Conservation (phyloP, 2,329 filamentous ascomycete genomes). For the Arthrobotrys conoides region DNA sequence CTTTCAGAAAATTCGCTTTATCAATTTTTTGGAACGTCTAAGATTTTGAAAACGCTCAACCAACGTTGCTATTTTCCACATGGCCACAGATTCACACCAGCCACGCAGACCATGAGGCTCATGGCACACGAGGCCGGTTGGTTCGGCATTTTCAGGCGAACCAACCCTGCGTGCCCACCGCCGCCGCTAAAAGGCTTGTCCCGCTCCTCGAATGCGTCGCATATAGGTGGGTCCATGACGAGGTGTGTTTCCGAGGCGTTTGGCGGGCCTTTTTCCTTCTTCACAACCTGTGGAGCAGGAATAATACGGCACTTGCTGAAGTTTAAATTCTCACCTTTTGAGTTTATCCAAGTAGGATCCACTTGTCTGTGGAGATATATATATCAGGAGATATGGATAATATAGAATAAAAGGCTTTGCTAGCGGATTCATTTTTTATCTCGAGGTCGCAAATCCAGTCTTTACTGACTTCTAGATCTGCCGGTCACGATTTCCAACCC, state of each 20-base stretch:
- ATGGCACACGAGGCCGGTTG: neutral
- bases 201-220: slow-evolving; percentile 17
- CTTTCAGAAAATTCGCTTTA: neutral
- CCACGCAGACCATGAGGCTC: slow-evolving; percentile 18
- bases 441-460: neutral
- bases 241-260: slow-evolving; percentile 2
- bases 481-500: neutral
- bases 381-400: slow-evolving; percentile 14
- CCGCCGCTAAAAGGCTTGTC: slow-evolving; percentile 47
- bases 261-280: neutral
- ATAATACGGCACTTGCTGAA: slow-evolving; percentile 10
- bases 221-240: slow-evolving; percentile 27
- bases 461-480: neutral
- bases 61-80: neutral
- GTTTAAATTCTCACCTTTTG: neutral
- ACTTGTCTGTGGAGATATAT: slow-evolving; percentile 4
- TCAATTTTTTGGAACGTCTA: neutral
- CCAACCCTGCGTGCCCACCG: slow-evolving; percentile 6
- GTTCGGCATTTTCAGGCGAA: slow-evolving; percentile 22
- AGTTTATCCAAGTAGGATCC: slow-evolving; percentile 10
- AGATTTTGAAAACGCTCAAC: neutral
- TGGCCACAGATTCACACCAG: neutral
- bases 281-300: slow-evolving; percentile 1
- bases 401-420: slow-evolving; percentile 8
- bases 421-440: slow-evolving; percentile 24